phyloP scores from a whole-genome alignment of 306 rosid genomes.

The Cucurbita moschata region DNA sequence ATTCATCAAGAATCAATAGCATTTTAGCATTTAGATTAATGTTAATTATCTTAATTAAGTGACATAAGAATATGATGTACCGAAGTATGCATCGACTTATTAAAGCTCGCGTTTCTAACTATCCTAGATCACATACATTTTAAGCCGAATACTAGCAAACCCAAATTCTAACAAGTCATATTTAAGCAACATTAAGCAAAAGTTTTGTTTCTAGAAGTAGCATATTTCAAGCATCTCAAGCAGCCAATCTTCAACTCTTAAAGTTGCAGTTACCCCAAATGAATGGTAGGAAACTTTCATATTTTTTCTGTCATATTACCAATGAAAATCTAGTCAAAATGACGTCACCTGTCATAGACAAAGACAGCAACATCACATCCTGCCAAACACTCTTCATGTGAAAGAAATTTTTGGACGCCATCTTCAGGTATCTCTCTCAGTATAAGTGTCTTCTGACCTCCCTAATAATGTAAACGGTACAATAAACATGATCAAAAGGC shows the following conservation, averaged over 20 bases:
- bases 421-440: constrained; percentile 86
- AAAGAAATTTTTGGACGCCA: constrained; percentile 30
- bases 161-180: background rate
- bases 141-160: background rate
- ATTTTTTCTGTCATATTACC: background rate
- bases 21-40: background rate
- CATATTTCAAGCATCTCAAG: background rate
- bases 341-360: constrained; percentile 61
- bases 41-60: background rate
- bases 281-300: background rate
- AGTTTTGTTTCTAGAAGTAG: background rate
- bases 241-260: background rate
- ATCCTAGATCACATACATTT: background rate
- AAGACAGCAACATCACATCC: constrained; percentile 83
- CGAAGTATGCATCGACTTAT: background rate
- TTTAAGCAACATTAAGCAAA: background rate
- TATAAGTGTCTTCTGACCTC: constrained; percentile 57
- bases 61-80: background rate
- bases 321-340: background rate
- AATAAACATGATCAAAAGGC: constrained; percentile 17
- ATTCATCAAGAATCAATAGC: background rate
- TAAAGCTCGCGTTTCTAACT: background rate
- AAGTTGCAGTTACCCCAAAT: background rate
- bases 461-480: constrained; percentile 27
- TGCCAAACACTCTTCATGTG: constrained; percentile 58